Base-by-base conservation (phyloP, 805 yeast genomes). In the Kregervanrija pseudodelftensis region DNA sequence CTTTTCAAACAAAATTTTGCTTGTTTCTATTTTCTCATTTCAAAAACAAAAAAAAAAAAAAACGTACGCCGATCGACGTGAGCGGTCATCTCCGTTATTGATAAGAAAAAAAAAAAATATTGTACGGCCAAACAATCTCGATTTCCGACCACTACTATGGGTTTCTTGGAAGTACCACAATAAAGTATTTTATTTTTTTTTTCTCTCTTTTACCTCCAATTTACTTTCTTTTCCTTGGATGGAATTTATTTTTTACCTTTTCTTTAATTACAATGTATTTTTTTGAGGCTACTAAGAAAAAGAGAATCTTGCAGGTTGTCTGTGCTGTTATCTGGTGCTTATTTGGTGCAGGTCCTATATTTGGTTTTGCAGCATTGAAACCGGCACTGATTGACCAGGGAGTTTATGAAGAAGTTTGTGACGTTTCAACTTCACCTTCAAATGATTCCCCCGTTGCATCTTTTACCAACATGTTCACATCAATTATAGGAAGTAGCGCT, bases 321-420 rank as follows among this genome's bases (percentile, higher is more conserved):
- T 70, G 78, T 61, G 79, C 81, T 15, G 73, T 75, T 15, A 47
- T 65, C 13, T 76, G 80, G 80, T 75, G 80, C 53, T 59, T 76
- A 8, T 58, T 76, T 28, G 73, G 79, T 4, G 80, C 78, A 3
- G 81, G 81, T 4, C 79, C 80, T 3, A 73, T 76, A 33, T 76
- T 76, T 56, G 81, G 81, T 5, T 76, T 76, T 63, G 81, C 81
- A 7, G 81, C 81, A 12, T 62, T 76, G 53, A 76, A 76, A 49
- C 81, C 81, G 9, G 64, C 74, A 4, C 60, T 76, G 36, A 68
- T 76, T 38, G 67, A 60, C 43, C 77, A 76, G 53, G 70, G 69
- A 11, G 62, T 76, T 41, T 76, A 76, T 51, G 72, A 68, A 47
- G 53, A 60, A 15, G 52, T 56, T 1, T 76, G 81, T 59, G 43